These are phyloP conservation scores for Funneliformis mosseae DNA, from an alignment of 192 early-diverging fungal genomes.

Conservation along the genomic window DNA sequence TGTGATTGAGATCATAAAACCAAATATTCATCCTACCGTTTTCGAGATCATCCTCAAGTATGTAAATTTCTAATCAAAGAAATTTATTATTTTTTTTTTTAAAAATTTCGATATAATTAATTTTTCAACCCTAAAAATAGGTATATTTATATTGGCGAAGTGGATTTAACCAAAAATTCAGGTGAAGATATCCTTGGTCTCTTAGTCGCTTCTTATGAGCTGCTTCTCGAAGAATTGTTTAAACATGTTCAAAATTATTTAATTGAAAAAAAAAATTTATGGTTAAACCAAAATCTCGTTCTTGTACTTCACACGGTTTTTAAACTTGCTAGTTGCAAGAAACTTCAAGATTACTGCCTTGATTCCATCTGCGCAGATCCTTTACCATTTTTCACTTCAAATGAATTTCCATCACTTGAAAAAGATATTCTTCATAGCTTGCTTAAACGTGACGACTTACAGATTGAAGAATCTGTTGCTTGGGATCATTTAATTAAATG, in stretches of 20 bases:
- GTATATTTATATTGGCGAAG: not conserved
- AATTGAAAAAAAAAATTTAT: not conserved
- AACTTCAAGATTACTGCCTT: slow-evolving; percentile 15
- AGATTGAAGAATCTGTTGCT: not conserved
- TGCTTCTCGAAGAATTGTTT: not conserved
- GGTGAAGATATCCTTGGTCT: not conserved
- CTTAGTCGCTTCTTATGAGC: not conserved
- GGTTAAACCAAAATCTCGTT: not conserved
- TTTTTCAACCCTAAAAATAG: not conserved
- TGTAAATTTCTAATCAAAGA: no score
- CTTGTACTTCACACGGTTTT: not conserved
- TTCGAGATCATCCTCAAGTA: no score
- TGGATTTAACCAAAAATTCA: not conserved
- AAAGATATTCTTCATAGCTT: no score
- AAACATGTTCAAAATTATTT: not conserved
- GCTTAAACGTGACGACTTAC: not conserved
- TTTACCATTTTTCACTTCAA: not conserved
- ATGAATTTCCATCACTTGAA: not conserved
- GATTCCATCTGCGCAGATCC: slow-evolving; percentile 10
- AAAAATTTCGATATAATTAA: no score
- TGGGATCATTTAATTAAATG: slow-evolving; percentile 27
- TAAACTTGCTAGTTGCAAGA: slow-evolving; percentile 5
- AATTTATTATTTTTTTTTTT: no score
- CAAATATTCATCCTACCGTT: no score
- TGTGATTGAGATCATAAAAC: no score